A percentile compares a stretch with the other conserved stretches of the same genome.
Conservation (phyloP, 2,329 filamentous ascomycete genomes). For the Ilyonectria mors-panacis region DNA sequence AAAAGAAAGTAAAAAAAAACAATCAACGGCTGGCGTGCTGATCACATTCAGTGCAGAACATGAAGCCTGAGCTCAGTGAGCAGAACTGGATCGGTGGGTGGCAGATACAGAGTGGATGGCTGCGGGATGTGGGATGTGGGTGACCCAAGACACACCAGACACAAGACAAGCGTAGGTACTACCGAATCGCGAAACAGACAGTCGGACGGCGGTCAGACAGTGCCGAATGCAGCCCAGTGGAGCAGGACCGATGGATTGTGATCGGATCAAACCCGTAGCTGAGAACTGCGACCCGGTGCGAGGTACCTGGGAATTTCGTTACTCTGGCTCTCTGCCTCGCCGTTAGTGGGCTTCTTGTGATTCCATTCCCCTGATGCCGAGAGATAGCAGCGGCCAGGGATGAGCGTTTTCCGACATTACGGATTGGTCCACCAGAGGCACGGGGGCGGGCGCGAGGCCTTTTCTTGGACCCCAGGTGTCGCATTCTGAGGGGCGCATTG, state of each 20-base stretch:
- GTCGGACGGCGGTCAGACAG: constrained; percentile 9
- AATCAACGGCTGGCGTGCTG: constrained; percentile 1
- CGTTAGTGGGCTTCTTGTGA: constrained; percentile 23
- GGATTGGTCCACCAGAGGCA: constrained; percentile 32
- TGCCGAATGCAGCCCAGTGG: constrained; percentile 29
- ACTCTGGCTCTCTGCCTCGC: constrained; percentile 23
- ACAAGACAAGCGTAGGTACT: constrained; percentile 1
- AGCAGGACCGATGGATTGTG: constrained; percentile 7
- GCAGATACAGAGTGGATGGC: not conserved
- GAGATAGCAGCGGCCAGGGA: constrained; percentile 36
- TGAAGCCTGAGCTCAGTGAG: constrained; percentile 9
- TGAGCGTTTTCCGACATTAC: constrained; percentile 27
- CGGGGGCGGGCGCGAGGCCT: constrained; percentile 25
- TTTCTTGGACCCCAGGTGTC: constrained; percentile 33
- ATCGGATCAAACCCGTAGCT: not conserved
- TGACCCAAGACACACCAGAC: not conserved
- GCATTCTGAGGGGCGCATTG: not conserved
- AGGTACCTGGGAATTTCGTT: not conserved
- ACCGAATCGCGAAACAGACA: constrained; percentile 17
- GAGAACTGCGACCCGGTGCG: not conserved
- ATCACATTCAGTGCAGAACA: constrained; percentile 7
- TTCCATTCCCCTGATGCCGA: constrained; percentile 37
- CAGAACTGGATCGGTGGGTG: constrained; percentile 16
- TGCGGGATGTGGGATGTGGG: constrained; percentile 7
- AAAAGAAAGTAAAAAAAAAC: constrained; percentile 11